Base-by-base conservation (phyloP, 371 early-diverging fungal genomes). In the Mortierella sp. region DNA sequence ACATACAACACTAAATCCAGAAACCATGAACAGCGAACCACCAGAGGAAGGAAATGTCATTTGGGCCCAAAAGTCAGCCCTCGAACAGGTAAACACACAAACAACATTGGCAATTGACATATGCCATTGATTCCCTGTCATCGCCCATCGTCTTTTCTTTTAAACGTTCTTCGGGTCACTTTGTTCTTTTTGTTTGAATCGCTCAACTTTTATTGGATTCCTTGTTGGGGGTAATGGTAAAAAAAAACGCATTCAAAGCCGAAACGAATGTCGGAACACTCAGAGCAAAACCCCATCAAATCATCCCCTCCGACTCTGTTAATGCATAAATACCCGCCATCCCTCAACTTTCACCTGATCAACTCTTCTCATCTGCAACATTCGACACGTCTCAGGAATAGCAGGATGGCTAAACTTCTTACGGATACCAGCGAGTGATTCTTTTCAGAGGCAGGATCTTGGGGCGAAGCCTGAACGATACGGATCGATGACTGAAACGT, bases 11-110 rank as follows among this genome's bases (percentile, higher is more conserved):
- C 11, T 13, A n/a, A 9, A 45, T n/a, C 50, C 22, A 50, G 14
- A 55, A 2, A 37, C 22, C 66, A 82, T 82, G 75, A 82, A 78
- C 71, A 74, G 58, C 53, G 79, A 80, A 53, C 86, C 85, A 66
- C 85, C 86, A 68, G 86, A 80, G 67, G 79, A 85, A 26, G 65
- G 80, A 50, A 87, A 81, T 7, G 76, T 78, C 47, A 73, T 88
- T 44, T 86, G 82, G 73, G 87, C 86, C 22, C 87, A 88, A 66
- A 87, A 87, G 68, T 77, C 88, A 16, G 73, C 74, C 3, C 61
- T 87, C 8, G 87, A 88, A 71, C 86, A 85, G 86, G 88, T 88
- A 77, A 70, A 19, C 34, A 24, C 40, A 34, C 11, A 40, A 40
- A 2, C 31, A 10, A 41, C 43, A n/a, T 29, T 29, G 24, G 47